Evolutionary conservation across 1,139 yeast species (phyloP).

Genomic region (Debaryomycetaceae sp.): DNA sequence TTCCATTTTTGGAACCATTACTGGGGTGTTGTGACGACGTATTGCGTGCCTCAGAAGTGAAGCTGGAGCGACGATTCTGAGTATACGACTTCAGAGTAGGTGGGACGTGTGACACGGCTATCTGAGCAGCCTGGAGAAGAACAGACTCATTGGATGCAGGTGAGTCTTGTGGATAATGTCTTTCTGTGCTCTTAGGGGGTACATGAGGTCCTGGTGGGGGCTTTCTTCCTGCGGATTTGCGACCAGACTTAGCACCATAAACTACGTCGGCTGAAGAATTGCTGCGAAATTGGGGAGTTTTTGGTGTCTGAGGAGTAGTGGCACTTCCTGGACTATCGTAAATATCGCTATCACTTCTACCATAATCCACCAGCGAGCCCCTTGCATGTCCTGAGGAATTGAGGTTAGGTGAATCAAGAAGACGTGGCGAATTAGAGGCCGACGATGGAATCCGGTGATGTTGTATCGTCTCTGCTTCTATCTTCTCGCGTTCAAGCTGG

Average conservation of each 20-base stretch:
- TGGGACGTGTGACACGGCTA: slow-evolving; percentile 41
- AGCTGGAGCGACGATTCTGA: slow-evolving; percentile 33
- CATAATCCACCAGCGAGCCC: background rate
- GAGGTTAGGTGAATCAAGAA: slow-evolving; percentile 24
- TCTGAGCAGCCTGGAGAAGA: slow-evolving; percentile 42
- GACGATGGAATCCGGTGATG: background rate
- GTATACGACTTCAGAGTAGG: slow-evolving; percentile 19
- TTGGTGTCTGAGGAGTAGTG: background rate
- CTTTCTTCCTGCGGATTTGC: slow-evolving; percentile 16
- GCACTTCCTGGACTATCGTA: background rate
- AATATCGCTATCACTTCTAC: background rate
- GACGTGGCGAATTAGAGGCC: slow-evolving; percentile 16
- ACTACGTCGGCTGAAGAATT: background rate
- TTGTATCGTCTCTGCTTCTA: slow-evolving; percentile 2
- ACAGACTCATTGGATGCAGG: slow-evolving; percentile 11
- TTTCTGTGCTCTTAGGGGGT: background rate
- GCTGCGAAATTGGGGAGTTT: background rate
- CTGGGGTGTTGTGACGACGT: background rate
- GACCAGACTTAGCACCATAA: background rate
- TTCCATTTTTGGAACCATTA: slow-evolving; percentile 6
- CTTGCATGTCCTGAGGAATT: background rate
- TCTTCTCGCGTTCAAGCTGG: slow-evolving; percentile 45
- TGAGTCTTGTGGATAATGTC: background rate
- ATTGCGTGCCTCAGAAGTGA: slow-evolving; percentile 29
- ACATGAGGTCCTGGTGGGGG: slow-evolving; percentile 35